A percentile compares a stretch with the other conserved stretches of the same genome.
These are phyloP conservation scores for Chrysophaeum taylorii DNA, from an alignment of 352 stramenopile species.

Conservation along the genomic window DNA sequence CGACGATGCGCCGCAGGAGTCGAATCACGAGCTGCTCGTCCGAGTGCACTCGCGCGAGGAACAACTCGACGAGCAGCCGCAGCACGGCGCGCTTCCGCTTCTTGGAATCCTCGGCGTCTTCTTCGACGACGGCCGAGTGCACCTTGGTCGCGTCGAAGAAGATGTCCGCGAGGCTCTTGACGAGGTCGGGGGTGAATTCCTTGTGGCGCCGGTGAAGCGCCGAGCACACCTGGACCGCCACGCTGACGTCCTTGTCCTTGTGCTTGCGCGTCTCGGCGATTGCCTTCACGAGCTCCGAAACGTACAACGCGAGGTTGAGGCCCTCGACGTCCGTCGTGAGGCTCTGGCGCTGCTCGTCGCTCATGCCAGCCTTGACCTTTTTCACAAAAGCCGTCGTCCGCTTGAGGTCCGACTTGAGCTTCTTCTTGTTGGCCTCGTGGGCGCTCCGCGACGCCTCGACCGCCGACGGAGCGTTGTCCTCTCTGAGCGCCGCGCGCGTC, in stretches of 20 bases:
- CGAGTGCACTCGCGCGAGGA: conserved; percentile 58
- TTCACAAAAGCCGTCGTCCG: conserved; percentile 95
- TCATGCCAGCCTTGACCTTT: conserved; percentile 69
- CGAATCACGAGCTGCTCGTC: conserved; percentile 58
- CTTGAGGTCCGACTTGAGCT: conserved; percentile 94
- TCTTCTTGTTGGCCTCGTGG: conserved; percentile 69
- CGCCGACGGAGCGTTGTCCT: conserved; percentile 42
- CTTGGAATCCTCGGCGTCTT: conserved; percentile 57
- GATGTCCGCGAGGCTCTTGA: conserved; percentile 32
- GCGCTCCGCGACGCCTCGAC: conserved; percentile 51
- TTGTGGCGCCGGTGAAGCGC: conserved; percentile 78
- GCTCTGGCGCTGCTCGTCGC: conserved; percentile 25
- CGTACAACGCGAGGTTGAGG: conserved; percentile 74
- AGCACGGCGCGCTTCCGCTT: conserved; percentile 43
- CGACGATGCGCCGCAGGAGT: conserved; percentile 45
- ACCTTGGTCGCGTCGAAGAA: conserved; percentile 27
- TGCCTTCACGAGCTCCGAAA: conserved; percentile 70
- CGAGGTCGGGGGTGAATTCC: conserved; percentile 61
- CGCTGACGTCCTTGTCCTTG: conserved; percentile 66
- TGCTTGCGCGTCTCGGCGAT: conserved; percentile 55
- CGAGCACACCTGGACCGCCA: conserved; percentile 66
- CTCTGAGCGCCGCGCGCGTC: conserved; percentile 42
- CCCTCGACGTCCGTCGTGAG: conserved; percentile 52
- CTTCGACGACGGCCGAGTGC: conserved; percentile 34
- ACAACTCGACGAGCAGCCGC: conserved; percentile 65